phyloP scores from a whole-genome alignment of 2,329 filamentous ascomycete species.

The Pseudocercospora fijiensis region DNA sequence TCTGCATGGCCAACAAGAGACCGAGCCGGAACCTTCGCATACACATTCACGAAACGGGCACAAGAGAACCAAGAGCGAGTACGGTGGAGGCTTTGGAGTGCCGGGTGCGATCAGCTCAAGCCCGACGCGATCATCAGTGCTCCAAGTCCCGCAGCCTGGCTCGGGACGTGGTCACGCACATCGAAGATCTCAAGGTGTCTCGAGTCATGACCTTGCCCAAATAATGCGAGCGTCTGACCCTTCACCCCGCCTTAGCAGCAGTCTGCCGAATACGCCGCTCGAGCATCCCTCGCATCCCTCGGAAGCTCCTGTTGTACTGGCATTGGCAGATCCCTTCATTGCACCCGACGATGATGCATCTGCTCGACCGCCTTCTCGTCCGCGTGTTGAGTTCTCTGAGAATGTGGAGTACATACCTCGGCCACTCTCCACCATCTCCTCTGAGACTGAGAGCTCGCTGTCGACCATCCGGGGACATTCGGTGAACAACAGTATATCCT shows the following conservation, averaged over 20 bases:
- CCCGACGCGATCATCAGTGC: slow-evolving; percentile 63
- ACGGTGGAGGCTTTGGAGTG: slow-evolving; percentile 70
- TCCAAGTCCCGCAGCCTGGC: slow-evolving; percentile 37
- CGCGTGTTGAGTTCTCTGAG: slow-evolving; percentile 79
- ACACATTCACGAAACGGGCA: slow-evolving; percentile 62
- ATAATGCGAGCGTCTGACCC: slow-evolving; percentile 57
- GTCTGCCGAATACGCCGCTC: slow-evolving; percentile 38
- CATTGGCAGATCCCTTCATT: slow-evolving; percentile 14
- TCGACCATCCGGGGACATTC: slow-evolving; percentile 70
- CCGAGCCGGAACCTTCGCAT: slow-evolving; percentile 30
- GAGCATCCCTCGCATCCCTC: slow-evolving; percentile 26
- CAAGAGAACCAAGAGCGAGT: slow-evolving; percentile 78
- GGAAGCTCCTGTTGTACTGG: not conserved
- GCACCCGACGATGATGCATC: slow-evolving; percentile 33
- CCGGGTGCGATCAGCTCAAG: slow-evolving; percentile 65
- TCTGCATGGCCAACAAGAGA: slow-evolving; percentile 28
- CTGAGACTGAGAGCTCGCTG: slow-evolving; percentile 75
- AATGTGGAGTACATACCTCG: slow-evolving; percentile 79
- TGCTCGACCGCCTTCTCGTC: slow-evolving; percentile 50
- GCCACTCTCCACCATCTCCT: slow-evolving; percentile 79
- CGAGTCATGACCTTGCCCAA: slow-evolving; percentile 73
- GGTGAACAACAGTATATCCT: slow-evolving; percentile 76
- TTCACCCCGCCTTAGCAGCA: slow-evolving; percentile 33
- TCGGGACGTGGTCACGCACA: slow-evolving; percentile 60
- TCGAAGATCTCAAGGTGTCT: slow-evolving; percentile 76